Percentiles rank a stretch among this genome's conserved stretches.
phyloP scores from a whole-genome alignment of 495 filamentous ascomycete genomes.

The Aspergillus leporis region DNA sequence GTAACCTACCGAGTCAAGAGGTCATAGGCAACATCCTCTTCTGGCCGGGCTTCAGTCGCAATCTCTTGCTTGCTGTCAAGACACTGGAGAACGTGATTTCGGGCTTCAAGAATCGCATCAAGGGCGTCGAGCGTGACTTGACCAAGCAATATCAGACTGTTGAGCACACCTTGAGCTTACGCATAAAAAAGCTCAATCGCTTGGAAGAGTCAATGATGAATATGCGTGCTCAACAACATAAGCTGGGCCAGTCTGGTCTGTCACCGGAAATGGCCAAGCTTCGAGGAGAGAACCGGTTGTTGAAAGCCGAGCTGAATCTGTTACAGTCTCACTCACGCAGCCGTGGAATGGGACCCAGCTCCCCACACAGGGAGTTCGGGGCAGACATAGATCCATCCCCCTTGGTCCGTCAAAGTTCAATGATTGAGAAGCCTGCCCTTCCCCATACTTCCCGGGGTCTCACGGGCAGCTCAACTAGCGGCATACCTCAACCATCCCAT shows the following conservation, averaged over 20 bases:
- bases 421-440: slow-evolving; percentile 24
- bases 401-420: slow-evolving; percentile 52
- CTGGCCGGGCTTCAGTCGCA: slow-evolving; percentile 83
- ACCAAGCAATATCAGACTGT: slow-evolving; percentile 87
- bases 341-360: slow-evolving; percentile 31
- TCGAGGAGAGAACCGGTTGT: slow-evolving; percentile 73
- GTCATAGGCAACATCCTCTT: slow-evolving; percentile 71
- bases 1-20: slow-evolving; percentile 78
- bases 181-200: slow-evolving; percentile 83
- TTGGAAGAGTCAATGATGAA: slow-evolving; percentile 72
- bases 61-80: slow-evolving; percentile 83
- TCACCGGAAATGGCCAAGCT: slow-evolving; percentile 67
- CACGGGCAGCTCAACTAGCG: slow-evolving; percentile 31
- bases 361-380: slow-evolving; percentile 25
- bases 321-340: slow-evolving; percentile 55
- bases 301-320: slow-evolving; percentile 81
- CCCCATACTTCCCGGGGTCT: slow-evolving; percentile 28
- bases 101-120: slow-evolving; percentile 79
- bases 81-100: slow-evolving; percentile 79
- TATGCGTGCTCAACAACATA: slow-evolving; percentile 37
- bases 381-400: slow-evolving; percentile 38
- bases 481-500: slow-evolving; percentile 40
- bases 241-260: slow-evolving; percentile 46
- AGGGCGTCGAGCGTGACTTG: slow-evolving; percentile 80
- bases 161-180: slow-evolving; percentile 74